These are phyloP conservation scores for Alisma plantagoaquatica DNA, from an alignment of 106 monocot genomes.

Conservation along the genomic window DNA sequence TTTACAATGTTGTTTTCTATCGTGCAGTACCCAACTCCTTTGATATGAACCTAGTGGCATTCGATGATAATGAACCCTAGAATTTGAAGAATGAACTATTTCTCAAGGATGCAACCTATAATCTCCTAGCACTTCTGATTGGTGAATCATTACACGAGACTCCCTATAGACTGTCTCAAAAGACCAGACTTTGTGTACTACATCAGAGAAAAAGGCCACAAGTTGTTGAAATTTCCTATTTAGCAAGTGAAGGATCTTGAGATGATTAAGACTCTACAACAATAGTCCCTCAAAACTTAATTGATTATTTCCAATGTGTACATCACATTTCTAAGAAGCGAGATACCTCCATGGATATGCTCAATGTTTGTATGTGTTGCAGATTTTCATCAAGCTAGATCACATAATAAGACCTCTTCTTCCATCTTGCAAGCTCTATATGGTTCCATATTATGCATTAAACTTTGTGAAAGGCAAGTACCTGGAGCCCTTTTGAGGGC, in stretches of 20 bases:
- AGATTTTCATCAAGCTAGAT: slow-evolving; percentile 11
- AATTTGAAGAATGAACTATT: slow-evolving; percentile 33
- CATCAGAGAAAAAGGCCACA: too few relatives aligned
- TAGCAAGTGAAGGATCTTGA: not conserved
- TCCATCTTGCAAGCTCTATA: slow-evolving; percentile 12
- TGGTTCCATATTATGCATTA: slow-evolving; percentile 49
- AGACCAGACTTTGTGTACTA: slow-evolving; percentile 39
- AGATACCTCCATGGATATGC: slow-evolving; percentile 12
- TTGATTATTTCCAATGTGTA: slow-evolving; percentile 15
- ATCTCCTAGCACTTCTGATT: slow-evolving; percentile 39
- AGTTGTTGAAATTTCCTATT: too few relatives aligned
- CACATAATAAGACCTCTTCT: slow-evolving; percentile 7
- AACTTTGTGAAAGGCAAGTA: slow-evolving; percentile 37
- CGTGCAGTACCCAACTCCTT: slow-evolving; percentile 46
- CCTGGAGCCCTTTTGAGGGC: slow-evolving; percentile 69
- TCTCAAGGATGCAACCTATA: slow-evolving; percentile 62
- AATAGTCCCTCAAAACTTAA: slow-evolving; percentile 13
- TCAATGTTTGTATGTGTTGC: slow-evolving; percentile 7
- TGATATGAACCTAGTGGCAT: slow-evolving; percentile 55
- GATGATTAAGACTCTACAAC: not conserved
- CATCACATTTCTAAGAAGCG: slow-evolving; percentile 16
- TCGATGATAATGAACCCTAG: slow-evolving; percentile 27
- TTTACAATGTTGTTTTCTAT: slow-evolving; percentile 50
- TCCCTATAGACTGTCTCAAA: slow-evolving; percentile 23
- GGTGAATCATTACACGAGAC: slow-evolving; percentile 40